Evolutionary conservation across 192 early-diverging fungal species (phyloP).

Genomic region (Coemansia sp.): DNA sequence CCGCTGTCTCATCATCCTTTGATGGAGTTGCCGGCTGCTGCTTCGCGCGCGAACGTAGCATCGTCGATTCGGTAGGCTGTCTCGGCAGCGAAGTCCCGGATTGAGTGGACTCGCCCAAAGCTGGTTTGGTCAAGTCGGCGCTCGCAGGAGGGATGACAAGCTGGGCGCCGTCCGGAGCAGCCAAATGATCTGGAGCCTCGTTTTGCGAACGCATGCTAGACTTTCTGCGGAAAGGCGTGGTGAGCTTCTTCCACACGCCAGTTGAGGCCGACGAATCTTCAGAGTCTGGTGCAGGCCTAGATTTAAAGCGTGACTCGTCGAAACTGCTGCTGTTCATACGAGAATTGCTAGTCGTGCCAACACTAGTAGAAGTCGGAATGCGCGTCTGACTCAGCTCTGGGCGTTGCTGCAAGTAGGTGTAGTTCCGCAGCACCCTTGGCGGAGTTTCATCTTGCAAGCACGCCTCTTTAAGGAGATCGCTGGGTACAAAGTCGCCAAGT

Average conservation of each 20-base stretch:
- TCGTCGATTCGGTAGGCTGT: neutral
- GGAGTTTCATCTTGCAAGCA: conserved; percentile 14
- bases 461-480: conserved; percentile 4
- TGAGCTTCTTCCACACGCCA: conserved; percentile 16
- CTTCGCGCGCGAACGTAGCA: neutral
- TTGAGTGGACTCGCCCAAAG: neutral
- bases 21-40: neutral
- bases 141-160: conserved; percentile 2
- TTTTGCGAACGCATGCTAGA: neutral
- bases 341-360: neutral
- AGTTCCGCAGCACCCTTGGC: conserved; percentile 18
- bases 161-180: neutral
- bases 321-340: neutral
- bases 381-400: neutral
- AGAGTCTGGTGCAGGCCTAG: neutral
- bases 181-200: neutral
- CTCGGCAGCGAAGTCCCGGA: neutral
- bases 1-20: neutral
- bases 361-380: neutral
- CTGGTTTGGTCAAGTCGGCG: neutral
- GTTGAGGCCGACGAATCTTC: neutral
- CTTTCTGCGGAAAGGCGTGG: conserved; percentile 14
- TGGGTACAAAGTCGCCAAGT: conserved; percentile 11
- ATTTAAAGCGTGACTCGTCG: neutral
- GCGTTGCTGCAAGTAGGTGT: neutral